Evolutionary conservation across 371 early-diverging fungal species (phyloP).

Genomic region (Lichtheimia corymbifera): DNA sequence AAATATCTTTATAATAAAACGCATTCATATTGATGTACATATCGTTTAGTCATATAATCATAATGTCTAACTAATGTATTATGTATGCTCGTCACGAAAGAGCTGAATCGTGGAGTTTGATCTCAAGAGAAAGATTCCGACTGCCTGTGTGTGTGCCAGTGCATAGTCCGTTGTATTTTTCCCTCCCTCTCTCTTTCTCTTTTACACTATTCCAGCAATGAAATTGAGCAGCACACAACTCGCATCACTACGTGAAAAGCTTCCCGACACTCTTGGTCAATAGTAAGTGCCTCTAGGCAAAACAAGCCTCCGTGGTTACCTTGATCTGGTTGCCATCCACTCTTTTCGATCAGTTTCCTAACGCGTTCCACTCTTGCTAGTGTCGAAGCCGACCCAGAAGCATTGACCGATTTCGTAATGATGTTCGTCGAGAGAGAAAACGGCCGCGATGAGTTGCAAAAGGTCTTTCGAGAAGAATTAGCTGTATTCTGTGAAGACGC

Average conservation of each 20-base stretch:
- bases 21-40: not conserved
- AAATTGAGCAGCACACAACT: not conserved
- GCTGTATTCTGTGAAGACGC: slow-evolving; percentile 48
- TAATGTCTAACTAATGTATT: too few relatives aligned
- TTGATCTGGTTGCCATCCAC: not conserved
- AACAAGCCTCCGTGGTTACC: too few relatives aligned
- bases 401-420: slow-evolving; percentile 75
- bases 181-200: not conserved
- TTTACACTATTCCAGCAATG: not conserved
- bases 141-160: too few relatives aligned
- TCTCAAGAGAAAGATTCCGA: too few relatives aligned
- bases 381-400: slow-evolving; percentile 71
- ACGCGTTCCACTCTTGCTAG: not conserved
- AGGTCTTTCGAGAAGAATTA: slow-evolving; percentile 35
- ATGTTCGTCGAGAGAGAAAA: slow-evolving; percentile 71
- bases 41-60: too few relatives aligned
- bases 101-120: not conserved
- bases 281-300: not conserved
- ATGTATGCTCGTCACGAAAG: not conserved
- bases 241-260: not conserved
- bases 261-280: not conserved
- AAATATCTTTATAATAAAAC: not conserved
- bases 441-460: slow-evolving; percentile 29
- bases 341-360: not conserved
- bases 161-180: too few relatives aligned